These are phyloP conservation scores for Gossypium davidsonii DNA, from an alignment of 441 rosid genomes.

Conservation along the genomic window DNA sequence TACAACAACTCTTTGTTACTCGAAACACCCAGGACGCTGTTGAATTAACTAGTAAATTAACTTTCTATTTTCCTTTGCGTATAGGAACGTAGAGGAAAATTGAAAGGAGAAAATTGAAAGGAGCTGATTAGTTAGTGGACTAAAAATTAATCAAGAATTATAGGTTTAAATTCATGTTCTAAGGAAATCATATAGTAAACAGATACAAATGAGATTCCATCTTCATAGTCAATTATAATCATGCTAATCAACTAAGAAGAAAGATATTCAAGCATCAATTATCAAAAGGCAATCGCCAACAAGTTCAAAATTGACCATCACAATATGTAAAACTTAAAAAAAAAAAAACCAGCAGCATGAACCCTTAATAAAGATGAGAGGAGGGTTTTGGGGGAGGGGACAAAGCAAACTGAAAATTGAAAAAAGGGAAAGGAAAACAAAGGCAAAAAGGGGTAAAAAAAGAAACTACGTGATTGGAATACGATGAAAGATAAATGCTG, in stretches of 20 bases:
- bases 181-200: not conserved
- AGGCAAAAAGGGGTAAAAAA: constrained; percentile 5
- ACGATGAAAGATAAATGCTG: not conserved
- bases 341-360: not conserved
- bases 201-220: not conserved
- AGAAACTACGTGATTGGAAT: not conserved
- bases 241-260: constrained; percentile 7
- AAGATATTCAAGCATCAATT: constrained; percentile 1
- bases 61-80: not conserved
- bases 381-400: not conserved
- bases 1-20: not conserved
- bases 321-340: not conserved
- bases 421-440: not conserved
- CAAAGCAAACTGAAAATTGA: not conserved
- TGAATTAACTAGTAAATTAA: not conserved
- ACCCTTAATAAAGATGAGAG: not conserved
- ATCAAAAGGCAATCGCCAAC: not conserved
- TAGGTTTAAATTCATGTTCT: not conserved
- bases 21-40: not conserved
- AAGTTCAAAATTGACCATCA: constrained; percentile 1
- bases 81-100: not conserved
- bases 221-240: constrained; percentile 1
- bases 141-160: not conserved
- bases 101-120: not conserved
- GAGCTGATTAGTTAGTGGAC: not conserved